Evolutionary conservation across 192 early-diverging fungal species (phyloP), one percentile per base, ranked within the genome.

Genomic region (Backusella sp.): DNA sequence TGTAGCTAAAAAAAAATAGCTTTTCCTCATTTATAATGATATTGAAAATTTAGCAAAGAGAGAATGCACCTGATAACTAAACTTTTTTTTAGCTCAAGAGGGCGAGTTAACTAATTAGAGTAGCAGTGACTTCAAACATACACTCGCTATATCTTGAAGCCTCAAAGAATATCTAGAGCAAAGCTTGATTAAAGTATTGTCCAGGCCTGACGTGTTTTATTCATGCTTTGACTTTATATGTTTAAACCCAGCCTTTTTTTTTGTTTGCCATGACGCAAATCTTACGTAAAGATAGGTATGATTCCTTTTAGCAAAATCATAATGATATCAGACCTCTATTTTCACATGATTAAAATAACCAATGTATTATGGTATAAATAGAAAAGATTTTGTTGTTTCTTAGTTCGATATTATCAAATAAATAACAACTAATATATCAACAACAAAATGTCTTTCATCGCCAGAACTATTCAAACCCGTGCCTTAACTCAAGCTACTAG

Each of bases 381-480:
- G 9, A 3, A 28, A 23, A 3, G 4, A 26, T 59, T 14, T 68
- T 26, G 36, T 36, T n/a, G 32, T 3, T 36, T 68, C n/a, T 11
- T 67, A 32, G 11, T 68, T 21, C 3, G 17, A 39, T 19, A 68
- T n/a, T 5, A 68, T 44, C 9, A 44, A 39, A n/a, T 49, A 49
- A 49, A n/a, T 49, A 4, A 19, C 15, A 66, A 49, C n/a, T n/a
- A 49, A 49, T 4, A 21, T 44, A 21, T 44, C 30, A 23, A n/a
- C 17, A 35, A 17, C 21, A 39, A 19, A 73, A 73, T 73, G 72
- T 73, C 56, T 19, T 62, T 62, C 26, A 28, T 39, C 53, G 28
- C 53, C 36, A 73, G 34, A 73, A 26, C 53, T 36, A 36, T 73
- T 36, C 52, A 72, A 32, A 30, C 17, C 37, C 37, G 52, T 62